These are phyloP conservation scores for Beauveria scarabaeidicola DNA, from an alignment of 2,329 filamentous ascomycete species.

Conservation along the genomic window DNA sequence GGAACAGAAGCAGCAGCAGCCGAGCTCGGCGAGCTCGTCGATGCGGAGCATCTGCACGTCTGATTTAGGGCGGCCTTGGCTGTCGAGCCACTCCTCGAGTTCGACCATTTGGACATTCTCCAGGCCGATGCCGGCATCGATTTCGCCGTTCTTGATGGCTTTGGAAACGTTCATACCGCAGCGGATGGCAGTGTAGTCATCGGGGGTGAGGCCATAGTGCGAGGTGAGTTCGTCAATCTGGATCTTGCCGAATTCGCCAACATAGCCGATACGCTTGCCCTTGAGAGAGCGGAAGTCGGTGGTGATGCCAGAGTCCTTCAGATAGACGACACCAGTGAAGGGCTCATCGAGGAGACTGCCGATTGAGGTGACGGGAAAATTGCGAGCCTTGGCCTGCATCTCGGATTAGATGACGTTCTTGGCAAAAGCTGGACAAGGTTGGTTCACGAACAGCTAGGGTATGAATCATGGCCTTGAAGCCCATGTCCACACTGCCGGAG, in stretches of 20 bases:
- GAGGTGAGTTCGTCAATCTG: conserved; percentile 75
- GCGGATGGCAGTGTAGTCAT: conserved; percentile 67
- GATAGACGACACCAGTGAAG: conserved; percentile 70
- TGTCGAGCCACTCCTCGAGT: conserved; percentile 64
- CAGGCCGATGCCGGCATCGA: conserved; percentile 67
- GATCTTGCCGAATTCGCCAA: conserved; percentile 76
- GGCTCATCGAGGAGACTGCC: conserved; percentile 71
- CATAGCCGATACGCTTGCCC: conserved; percentile 70
- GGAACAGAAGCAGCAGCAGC: conserved; percentile 78
- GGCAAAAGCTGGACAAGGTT: background rate
- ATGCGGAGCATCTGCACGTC: conserved; percentile 77
- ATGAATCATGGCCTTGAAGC: conserved; percentile 80
- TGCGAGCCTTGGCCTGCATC: conserved; percentile 59
- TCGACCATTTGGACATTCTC: conserved; percentile 82
- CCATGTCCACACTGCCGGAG: conserved; percentile 65
- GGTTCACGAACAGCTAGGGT: conserved; percentile 51
- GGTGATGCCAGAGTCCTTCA: conserved; percentile 66
- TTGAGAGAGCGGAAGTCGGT: conserved; percentile 66
- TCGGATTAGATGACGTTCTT: conserved; percentile 2
- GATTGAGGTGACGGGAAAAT: conserved; percentile 64
- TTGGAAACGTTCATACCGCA: conserved; percentile 77
- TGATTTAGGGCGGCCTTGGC: conserved; percentile 51
- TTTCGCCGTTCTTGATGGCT: conserved; percentile 63
- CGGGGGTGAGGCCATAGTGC: conserved; percentile 65
- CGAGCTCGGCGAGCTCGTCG: conserved; percentile 69